These are phyloP conservation scores for Arthrobotrys sphaeroides DNA, from an alignment of 2,329 filamentous ascomycete species.

Conservation along the genomic window DNA sequence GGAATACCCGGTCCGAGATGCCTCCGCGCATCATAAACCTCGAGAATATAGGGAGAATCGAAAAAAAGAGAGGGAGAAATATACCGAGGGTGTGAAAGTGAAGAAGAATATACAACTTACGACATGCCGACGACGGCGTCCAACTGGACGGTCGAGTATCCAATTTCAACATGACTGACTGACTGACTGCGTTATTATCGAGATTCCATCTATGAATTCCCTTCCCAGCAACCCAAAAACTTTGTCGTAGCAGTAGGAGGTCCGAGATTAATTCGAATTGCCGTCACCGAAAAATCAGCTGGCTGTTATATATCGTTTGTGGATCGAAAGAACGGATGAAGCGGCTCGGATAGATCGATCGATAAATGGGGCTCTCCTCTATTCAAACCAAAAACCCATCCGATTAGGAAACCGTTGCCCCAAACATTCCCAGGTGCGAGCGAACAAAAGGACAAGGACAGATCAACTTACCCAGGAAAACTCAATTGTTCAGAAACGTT, in stretches of 20 bases:
- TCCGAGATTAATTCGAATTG: not conserved
- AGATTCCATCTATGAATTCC: conserved; percentile 43
- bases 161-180: conserved; percentile 37
- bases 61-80: not conserved
- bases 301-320: not conserved
- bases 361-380: conserved; percentile 18
- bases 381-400: not conserved
- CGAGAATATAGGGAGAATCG: not conserved
- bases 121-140: conserved; percentile 30
- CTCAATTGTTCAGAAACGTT: not conserved
- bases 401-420: conserved; percentile 24
- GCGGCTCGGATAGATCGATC: conserved; percentile 6
- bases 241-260: no score
- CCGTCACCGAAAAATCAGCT: not conserved
- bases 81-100: not conserved
- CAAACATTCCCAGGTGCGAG: not conserved
- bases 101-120: conserved; percentile 14
- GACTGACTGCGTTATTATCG: conserved; percentile 21
- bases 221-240: not conserved
- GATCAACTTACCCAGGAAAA: not conserved
- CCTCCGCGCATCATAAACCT: conserved; percentile 3
- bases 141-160: conserved; percentile 33
- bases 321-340: conserved; percentile 13
- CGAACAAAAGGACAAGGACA: not conserved
- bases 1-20: conserved; percentile 20